Percentiles rank a stretch among this genome's conserved stretches.
Evolutionary conservation across 202 grass and related monocot species (phyloP).

Genomic region (Setaria viridis): DNA sequence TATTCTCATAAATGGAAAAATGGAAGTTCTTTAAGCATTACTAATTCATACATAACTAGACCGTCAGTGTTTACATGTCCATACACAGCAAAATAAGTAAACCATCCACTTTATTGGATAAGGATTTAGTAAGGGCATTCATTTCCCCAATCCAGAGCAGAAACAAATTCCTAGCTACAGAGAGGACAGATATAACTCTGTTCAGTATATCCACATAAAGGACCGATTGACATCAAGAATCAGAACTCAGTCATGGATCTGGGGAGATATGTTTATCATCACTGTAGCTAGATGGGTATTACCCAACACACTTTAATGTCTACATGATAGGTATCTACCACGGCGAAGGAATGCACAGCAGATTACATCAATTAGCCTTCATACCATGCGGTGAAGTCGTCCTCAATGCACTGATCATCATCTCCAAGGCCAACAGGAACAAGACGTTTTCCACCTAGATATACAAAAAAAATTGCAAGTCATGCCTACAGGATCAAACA

Average conservation of each 20-base stretch:
- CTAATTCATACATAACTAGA: not conserved
- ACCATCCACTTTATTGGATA: not conserved
- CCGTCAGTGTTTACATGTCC: not conserved
- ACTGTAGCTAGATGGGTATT: not conserved
- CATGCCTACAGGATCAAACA: conserved; percentile 22
- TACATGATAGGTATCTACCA: not conserved
- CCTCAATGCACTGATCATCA: conserved; percentile 97
- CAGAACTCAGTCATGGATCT: conserved; percentile 2
- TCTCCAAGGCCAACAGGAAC: conserved; percentile 83
- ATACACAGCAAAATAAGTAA: not conserved
- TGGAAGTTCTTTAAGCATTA: not conserved
- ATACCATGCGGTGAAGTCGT: conserved; percentile 92
- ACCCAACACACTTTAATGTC: not conserved
- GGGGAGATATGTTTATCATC: not conserved
- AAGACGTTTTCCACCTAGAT: conserved; percentile 81
- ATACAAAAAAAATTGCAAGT: conserved; percentile 27
- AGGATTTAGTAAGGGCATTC: not conserved
- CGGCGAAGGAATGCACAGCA: not conserved
- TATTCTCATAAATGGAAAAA: not conserved
- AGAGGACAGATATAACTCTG: conserved; percentile 3
- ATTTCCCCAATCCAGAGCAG: not conserved
- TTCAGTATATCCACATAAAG: not conserved
- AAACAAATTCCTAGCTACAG: not conserved
- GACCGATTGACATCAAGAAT: not conserved
- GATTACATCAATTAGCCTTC: conserved; percentile 30